Conservation (phyloP, 2,329 filamentous ascomycete genomes). For the Alternaria alternata region DNA sequence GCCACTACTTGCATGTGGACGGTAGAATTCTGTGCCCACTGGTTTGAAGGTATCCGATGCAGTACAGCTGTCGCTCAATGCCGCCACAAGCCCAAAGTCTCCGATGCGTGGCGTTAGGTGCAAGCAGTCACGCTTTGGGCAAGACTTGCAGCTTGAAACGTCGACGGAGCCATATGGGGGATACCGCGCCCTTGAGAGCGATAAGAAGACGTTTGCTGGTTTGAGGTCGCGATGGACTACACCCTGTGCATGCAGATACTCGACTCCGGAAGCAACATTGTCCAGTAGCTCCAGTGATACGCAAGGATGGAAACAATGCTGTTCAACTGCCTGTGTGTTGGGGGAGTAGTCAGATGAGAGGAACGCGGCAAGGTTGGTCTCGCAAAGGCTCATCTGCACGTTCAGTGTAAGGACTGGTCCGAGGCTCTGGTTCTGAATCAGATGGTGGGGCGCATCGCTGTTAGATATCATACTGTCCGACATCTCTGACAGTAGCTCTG, state of each 20-base stretch:
- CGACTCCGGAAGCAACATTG: conserved; percentile 68
- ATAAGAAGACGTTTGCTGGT: conserved; percentile 72
- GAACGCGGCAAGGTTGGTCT: conserved; percentile 68
- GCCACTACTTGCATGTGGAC: conserved; percentile 53
- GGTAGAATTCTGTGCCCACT: conserved; percentile 70
- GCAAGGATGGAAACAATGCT: conserved; percentile 69
- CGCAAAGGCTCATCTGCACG: conserved; percentile 74
- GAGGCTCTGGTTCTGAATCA: conserved; percentile 26
- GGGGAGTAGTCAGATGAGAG: conserved; percentile 49
- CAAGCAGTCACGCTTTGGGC: conserved; percentile 45
- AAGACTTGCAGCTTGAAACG: conserved; percentile 57
- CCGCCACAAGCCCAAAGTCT: conserved; percentile 72
- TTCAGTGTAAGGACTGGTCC: conserved; percentile 61
- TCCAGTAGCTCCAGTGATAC: conserved; percentile 66
- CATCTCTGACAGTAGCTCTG: conserved; percentile 27
- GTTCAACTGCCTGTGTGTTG: conserved; percentile 33
- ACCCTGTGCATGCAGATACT: conserved; percentile 68
- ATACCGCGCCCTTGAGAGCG: conserved; percentile 50
- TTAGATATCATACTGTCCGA: conserved; percentile 50
- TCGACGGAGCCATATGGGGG: conserved; percentile 57
- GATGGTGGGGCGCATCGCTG: conserved; percentile 39
- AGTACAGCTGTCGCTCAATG: conserved; percentile 53
- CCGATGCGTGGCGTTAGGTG: conserved; percentile 69
- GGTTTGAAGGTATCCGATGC: conserved; percentile 47
- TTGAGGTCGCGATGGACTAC: conserved; percentile 74